phyloP scores from a whole-genome alignment of 306 rosid species.

The Dalbergia oliveri region DNA sequence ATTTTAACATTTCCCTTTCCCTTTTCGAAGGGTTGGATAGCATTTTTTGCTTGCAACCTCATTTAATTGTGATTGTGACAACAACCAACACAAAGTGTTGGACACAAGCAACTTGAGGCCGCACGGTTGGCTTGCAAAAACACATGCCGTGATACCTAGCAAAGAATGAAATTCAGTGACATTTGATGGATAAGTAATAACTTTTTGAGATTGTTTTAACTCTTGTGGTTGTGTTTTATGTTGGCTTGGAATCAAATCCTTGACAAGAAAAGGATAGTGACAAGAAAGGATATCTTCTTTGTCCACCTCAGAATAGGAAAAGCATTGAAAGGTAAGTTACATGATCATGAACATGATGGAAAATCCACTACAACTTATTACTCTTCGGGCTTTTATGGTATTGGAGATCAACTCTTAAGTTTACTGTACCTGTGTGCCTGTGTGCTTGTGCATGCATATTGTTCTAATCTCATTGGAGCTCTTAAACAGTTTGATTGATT shows the following conservation, averaged over 20 bases:
- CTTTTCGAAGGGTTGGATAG: constrained; percentile 42
- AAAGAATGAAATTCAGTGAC: constrained; percentile 50
- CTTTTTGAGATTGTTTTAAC: constrained; percentile 43
- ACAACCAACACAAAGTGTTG: constrained; percentile 53
- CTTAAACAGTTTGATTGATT: neutral
- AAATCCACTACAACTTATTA: neutral
- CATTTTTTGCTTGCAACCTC: constrained; percentile 53
- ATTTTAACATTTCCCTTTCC: neutral
- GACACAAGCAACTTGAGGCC: constrained; percentile 56
- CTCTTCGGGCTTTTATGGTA: neutral
- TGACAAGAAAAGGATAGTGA: constrained; percentile 48
- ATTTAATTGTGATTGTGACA: constrained; percentile 52
- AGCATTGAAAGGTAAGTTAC: neutral
- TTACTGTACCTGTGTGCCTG: neutral
- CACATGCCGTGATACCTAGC: constrained; percentile 48
- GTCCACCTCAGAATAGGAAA: constrained; percentile 25
- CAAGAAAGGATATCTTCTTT: constrained; percentile 44
- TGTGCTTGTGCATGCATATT: neutral
- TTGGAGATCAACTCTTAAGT: no score
- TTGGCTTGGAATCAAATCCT: constrained; percentile 56
- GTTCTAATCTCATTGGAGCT: neutral
- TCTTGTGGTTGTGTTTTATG: constrained; percentile 45
- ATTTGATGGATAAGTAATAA: constrained; percentile 60
- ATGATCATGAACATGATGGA: constrained; percentile 1
- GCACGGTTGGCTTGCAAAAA: constrained; percentile 51